Base-by-base conservation (phyloP, 2,329 filamentous ascomycete genomes). In the Fusarium acutatum region DNA sequence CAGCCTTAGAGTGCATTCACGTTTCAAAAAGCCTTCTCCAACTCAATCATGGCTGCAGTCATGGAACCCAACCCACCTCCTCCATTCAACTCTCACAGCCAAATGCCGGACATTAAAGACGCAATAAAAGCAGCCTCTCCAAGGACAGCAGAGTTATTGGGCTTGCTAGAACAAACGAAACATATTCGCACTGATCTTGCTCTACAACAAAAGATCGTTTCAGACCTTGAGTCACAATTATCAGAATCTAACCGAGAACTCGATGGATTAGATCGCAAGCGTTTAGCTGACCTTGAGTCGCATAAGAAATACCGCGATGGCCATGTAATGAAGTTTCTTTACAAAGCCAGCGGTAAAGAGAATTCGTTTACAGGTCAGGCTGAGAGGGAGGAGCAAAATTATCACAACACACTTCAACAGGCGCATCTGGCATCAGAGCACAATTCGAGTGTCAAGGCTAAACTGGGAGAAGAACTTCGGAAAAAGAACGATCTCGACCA, bases 381-480 rank as follows among this genome's bases (percentile, higher is more conserved):
- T 20, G 83, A 84, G 54, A 87, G 86, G 69, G 88, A 89, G 77
- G 88, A 90, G 77, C 79, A 81, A 47, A 88, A 89, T 69, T 90
- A 89, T 77, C 83, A 88, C 32, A 84, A 87, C 50, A 88, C 84
- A 0, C 82, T 88, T 52, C 85, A 88, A 66, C 79, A 84, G 35
- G 82, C 86, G 64, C 82, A 86, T 30, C 81, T 84, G 30, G 84
- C 85, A 46, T 83, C 84, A 50, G 82, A 85, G 43, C 75, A 83
- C 54, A 82, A 85, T 41, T 80, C 82, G 4, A 80, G 81, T 58
- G 75, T 89, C 6, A 79, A 80, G 10, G 57, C 57, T 2, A 83
- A 86, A 64, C 80, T 86, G 3, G 69, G 77, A 0, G 81, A 85
- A 7, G 87, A 88, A 1, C 71, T 81, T 20, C 69, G 74, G 22